Base-by-base conservation (phyloP, 2,329 filamentous ascomycete genomes). In the Trichoderma atrobrunneum region DNA sequence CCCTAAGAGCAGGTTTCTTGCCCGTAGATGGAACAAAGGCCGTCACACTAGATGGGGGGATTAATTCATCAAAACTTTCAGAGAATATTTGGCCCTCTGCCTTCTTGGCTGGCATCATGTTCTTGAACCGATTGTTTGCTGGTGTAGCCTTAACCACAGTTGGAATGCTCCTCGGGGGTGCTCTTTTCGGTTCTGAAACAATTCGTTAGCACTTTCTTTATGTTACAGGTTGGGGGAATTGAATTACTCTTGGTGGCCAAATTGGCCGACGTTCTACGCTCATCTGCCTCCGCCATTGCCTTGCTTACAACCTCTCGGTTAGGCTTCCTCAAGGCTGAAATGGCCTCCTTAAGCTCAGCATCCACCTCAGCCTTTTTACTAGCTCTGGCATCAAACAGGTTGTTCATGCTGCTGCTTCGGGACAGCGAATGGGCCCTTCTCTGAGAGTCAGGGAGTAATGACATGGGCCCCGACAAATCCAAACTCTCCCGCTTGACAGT, bases 271-370 rank as follows among this genome's bases (percentile, higher is more conserved):
- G 84, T 82, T 69, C 90, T 87, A 76, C 87, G 87, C 78, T 94
- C 91, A 5, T 89, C 87, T 30, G 89, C 90, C 74, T 93, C 91
- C 4, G 87, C 89, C 71, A 92, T 85, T 48, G 89, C 87, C 76
- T 90, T 90, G 36, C 90, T 89, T 14, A 91, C 91, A 54, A 92
- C 85, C 26, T 89, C 87, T 60, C 93, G 88, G 77, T 95, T 94
- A 1, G 93, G 93, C 80, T 91, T 93, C 79, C 92, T 91, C 56
- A 95, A 80, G 11, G 90, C 87, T 7, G 88, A 88, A 64, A 96
- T 95, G 10, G 93, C 93, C 72, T 93, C 88, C 75, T 89, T 88
- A 39, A 95, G 81, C 77, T 94, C 91, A 32, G 90, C 88, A 62
- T 93, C 89, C 2, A 93, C 86, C 26, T 87, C 81, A 3, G 90